Percentiles rank a stretch among this genome's conserved stretches.
Conservation (phyloP, 2,329 filamentous ascomycete genomes). For the Parasarocladium wereldwijsianum region DNA sequence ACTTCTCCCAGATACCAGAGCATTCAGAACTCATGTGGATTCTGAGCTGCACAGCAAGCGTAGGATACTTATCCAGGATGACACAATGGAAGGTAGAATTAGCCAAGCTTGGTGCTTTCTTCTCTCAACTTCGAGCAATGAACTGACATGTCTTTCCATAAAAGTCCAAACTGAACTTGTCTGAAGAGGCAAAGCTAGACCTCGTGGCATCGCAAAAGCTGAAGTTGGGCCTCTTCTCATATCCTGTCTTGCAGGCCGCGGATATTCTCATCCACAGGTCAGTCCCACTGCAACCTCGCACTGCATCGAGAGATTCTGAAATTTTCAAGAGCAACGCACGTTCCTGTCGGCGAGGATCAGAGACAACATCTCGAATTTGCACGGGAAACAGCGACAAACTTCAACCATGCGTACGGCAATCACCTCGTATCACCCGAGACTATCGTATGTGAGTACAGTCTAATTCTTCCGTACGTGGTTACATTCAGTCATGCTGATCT, state of each 20-base stretch:
- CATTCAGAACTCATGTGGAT: constrained; percentile 97
- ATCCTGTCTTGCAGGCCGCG: constrained; percentile 88
- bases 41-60: constrained; percentile 76
- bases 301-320: constrained; percentile 5
- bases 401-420: constrained; percentile 63
- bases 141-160: neutral
- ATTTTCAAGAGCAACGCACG: constrained; percentile 61
- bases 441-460: constrained; percentile 45
- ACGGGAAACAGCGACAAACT: constrained; percentile 70
- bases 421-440: constrained; percentile 52
- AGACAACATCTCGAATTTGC: constrained; percentile 88
- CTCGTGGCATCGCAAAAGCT: constrained; percentile 44
- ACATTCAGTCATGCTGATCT: neutral
- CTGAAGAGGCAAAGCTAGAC: constrained; percentile 41
- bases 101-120: neutral
- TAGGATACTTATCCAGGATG: constrained; percentile 94
- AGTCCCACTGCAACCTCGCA: neutral
- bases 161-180: constrained; percentile 59
- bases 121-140: neutral
- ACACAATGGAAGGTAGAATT: constrained; percentile 83
- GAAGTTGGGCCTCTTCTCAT: constrained; percentile 86
- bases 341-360: constrained; percentile 95
- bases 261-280: constrained; percentile 80
- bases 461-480: neutral
- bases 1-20: constrained; percentile 42